Percentiles rank a stretch among this genome's conserved stretches.
Conservation (phyloP, 1,139 yeast genomes). For the Hyphopichia khmerensis region DNA sequence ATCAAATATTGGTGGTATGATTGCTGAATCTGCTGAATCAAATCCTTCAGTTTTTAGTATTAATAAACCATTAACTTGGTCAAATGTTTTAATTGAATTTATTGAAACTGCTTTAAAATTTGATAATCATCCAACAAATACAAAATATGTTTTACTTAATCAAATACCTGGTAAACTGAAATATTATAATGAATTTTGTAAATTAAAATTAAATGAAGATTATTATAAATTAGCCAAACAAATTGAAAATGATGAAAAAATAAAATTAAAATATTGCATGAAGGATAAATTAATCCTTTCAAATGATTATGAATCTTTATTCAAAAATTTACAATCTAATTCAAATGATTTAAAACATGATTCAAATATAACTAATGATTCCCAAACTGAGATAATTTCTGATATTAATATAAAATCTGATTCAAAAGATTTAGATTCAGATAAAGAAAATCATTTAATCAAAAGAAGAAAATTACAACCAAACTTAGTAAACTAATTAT, state of each 20-base stretch:
- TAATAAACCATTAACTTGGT: conserved; percentile 53
- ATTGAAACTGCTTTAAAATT: conserved; percentile 50
- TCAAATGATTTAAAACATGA: too few species aligned
- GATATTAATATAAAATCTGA: too few species aligned
- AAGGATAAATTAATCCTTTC: conserved; percentile 11
- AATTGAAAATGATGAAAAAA: conserved; percentile 29
- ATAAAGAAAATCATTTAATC: not conserved
- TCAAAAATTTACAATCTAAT: too few species aligned
- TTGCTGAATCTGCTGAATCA: conserved; percentile 85
- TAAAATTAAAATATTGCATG: conserved; percentile 35
- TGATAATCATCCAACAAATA: conserved; percentile 65
- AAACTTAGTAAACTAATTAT: too few species aligned
- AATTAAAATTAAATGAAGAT: conserved; percentile 56
- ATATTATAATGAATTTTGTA: conserved; percentile 57
- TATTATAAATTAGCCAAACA: conserved; percentile 32
- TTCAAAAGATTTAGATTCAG: too few species aligned
- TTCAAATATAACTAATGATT: too few species aligned
- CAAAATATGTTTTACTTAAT: conserved; percentile 77
- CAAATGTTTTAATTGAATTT: conserved; percentile 53
- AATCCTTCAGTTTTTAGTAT: conserved; percentile 74
- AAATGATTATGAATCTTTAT: too few species aligned
- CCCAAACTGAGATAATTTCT: too few species aligned
- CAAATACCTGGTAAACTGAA: conserved; percentile 78
- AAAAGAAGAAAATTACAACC: not conserved
- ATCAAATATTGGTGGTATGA: conserved; percentile 77